A percentile compares a stretch with the other conserved stretches of the same genome.
Conservation (phyloP, 768 basidiomycete species). For the Xerocomus potaroensis region DNA sequence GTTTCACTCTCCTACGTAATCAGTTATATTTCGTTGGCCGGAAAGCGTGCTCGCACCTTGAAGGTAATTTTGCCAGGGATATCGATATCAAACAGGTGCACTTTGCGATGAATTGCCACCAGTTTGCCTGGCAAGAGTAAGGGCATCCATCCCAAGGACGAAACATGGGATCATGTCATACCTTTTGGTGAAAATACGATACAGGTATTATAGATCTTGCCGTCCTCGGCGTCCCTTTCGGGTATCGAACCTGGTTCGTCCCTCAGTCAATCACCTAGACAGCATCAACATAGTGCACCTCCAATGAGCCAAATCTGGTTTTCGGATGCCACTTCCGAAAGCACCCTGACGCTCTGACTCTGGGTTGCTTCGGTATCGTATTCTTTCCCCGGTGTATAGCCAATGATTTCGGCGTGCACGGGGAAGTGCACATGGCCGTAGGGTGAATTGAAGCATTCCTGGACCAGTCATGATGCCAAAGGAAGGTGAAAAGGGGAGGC, state of each 20-base stretch:
- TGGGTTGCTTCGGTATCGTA: slow-evolving; percentile 53
- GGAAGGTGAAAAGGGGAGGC: neutral
- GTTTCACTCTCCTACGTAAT: slow-evolving; percentile 77
- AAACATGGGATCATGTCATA: slow-evolving; percentile 16
- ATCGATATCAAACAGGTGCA: slow-evolving; percentile 97
- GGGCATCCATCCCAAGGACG: neutral
- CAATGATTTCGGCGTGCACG: slow-evolving; percentile 76
- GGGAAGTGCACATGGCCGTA: slow-evolving; percentile 81
- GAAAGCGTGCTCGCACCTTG: slow-evolving; percentile 49
- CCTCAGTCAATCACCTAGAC: neutral
- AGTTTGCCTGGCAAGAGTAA: slow-evolving; percentile 59
- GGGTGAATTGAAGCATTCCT: slow-evolving; percentile 91
- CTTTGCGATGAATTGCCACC: slow-evolving; percentile 85
- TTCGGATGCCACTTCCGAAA: slow-evolving; percentile 78
- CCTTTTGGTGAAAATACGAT: slow-evolving; percentile 86
- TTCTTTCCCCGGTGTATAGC: slow-evolving; percentile 49
- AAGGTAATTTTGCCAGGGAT: slow-evolving; percentile 90
- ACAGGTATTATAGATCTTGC: slow-evolving; percentile 87
- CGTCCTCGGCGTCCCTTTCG: slow-evolving; percentile 59
- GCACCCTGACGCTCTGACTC: slow-evolving; percentile 78
- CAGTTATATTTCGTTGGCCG: neutral
- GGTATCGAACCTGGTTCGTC: slow-evolving; percentile 80
- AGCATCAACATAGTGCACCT: slow-evolving; percentile 42
- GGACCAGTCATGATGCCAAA: slow-evolving; percentile 1
- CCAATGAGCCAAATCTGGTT: slow-evolving; percentile 87